A percentile compares a stretch with the other conserved stretches of the same genome.
Conservation (phyloP, 2,329 filamentous ascomycete genomes). For the Dothistroma septosporum region DNA sequence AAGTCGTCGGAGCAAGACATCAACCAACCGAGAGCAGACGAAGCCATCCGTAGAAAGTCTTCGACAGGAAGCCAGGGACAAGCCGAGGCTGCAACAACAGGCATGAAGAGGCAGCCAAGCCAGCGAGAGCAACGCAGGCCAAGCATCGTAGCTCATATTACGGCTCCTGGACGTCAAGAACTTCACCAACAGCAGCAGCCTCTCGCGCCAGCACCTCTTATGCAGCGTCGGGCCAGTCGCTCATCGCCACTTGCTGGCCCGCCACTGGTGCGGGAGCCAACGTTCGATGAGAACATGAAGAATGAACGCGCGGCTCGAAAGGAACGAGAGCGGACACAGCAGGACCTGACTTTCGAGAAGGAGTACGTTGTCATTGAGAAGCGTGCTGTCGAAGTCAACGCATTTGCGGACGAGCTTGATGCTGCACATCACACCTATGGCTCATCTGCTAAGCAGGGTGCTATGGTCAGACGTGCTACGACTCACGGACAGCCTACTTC, state of each 20-base stretch:
- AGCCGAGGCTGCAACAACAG: conserved; percentile 10
- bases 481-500: conserved; percentile 69
- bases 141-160: conserved; percentile 41
- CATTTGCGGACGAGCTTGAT: conserved; percentile 90
- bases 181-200: conserved; percentile 30
- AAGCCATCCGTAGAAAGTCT: conserved; percentile 26
- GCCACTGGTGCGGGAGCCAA: conserved; percentile 47
- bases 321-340: conserved; percentile 63
- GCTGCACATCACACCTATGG: conserved; percentile 60
- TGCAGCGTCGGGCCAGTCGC: conserved; percentile 61
- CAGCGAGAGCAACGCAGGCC: conserved; percentile 42
- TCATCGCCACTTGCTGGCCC: conserved; percentile 37
- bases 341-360: conserved; percentile 84
- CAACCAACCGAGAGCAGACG: conserved; percentile 17
- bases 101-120: conserved; percentile 34
- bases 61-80: conserved; percentile 20
- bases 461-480: conserved; percentile 70
- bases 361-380: conserved; percentile 97
- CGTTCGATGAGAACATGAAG: conserved; percentile 16
- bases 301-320: conserved; percentile 35
- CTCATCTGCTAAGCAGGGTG: conserved; percentile 48
- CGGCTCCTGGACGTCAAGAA: conserved; percentile 43
- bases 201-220: conserved; percentile 26
- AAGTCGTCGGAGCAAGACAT: conserved; percentile 29
- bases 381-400: conserved; percentile 91